Base-by-base conservation (phyloP, 1,284 basidiomycete species). In the Cutaneotrichosporon daszewskae region DNA sequence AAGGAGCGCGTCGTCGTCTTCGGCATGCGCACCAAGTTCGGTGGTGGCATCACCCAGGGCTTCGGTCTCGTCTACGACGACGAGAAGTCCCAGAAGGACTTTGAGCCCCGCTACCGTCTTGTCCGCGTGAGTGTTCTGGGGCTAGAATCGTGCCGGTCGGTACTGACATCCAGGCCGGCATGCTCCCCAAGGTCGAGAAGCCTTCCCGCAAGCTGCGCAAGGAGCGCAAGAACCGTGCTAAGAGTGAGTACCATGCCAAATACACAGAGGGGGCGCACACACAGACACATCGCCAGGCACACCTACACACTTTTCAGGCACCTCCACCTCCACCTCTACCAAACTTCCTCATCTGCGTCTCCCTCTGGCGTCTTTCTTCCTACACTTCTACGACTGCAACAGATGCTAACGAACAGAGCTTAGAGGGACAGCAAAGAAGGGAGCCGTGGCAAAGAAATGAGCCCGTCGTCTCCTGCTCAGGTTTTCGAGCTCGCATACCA, bases 41-140 rank as follows among this genome's bases (percentile, higher is more conserved):
- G 95, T 87, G 95, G 95, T 75, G 95, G 95, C 73, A 81, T 85
- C 68, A 91, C 87, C 75, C 95, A 91, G 40, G 95, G 92, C 49
- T 99, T 98, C 72, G 95, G 86, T 48, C 76, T 98, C 72, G 89
- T 99, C 69, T 99, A 98, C 76, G 95, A 99, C 73, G 85, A 90
- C 66, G 89, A 95, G 78, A 84, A 82, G 52, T 81, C 85, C 52
- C 89, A 97, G 78, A 87, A 79, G 78, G 89, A 87, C 76, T 97
- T 98, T 69, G 95, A 99, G 80, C 92, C 95, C 60, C 88, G 83
- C 72, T 83, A 97, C 78, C 84, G 95, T 59, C 79, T 98, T 64
- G 82, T 98, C 64, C 83, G 91, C 75, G 92, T 96, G 74, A 70
- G 85, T 80, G n/a, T 20, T 14, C 17, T 28, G 37, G 31, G 3